Conservation (phyloP, 1,284 basidiomycete genomes). For the Afroboletus lepidellus region DNA sequence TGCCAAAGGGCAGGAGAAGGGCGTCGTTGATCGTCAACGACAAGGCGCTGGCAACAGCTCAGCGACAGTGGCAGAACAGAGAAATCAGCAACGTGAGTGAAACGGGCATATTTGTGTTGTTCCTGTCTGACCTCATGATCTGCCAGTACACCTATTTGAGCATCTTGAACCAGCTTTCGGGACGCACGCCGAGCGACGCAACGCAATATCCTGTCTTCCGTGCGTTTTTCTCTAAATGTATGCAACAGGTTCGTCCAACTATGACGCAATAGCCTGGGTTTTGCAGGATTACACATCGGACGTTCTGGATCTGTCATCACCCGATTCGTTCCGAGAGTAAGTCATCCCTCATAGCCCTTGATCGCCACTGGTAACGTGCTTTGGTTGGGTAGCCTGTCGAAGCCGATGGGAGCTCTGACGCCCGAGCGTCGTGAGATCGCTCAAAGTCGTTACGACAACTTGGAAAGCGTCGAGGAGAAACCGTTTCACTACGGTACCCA, state of each 20-base stretch:
- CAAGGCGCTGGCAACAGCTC: constrained; percentile 69
- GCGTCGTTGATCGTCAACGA: constrained; percentile 38
- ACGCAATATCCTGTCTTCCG: constrained; percentile 96
- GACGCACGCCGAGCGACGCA: constrained; percentile 89
- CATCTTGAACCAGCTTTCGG: constrained; percentile 86
- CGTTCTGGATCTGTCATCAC: constrained; percentile 66
- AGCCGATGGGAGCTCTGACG: constrained; percentile 92
- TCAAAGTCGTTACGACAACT: constrained; percentile 69
- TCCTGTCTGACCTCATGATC: constrained; percentile 1
- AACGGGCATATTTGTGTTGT: neutral
- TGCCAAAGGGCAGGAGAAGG: constrained; percentile 38
- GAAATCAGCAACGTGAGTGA: constrained; percentile 83
- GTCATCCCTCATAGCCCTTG: constrained; percentile 25
- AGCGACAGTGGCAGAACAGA: constrained; percentile 79
- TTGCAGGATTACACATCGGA: constrained; percentile 82
- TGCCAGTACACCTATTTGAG: constrained; percentile 81
- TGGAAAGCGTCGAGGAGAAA: constrained; percentile 78
- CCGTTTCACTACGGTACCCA: constrained; percentile 96
- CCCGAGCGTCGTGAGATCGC: constrained; percentile 72
- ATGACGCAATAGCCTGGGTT: constrained; percentile 67
- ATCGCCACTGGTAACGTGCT: constrained; percentile 10
- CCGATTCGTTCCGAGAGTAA: constrained; percentile 76
- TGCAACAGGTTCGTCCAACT: neutral
- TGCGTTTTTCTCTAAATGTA: constrained; percentile 38
- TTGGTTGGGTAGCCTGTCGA: constrained; percentile 53